Conservation (phyloP, 257 asterid species). For the Solanum pennellii region DNA sequence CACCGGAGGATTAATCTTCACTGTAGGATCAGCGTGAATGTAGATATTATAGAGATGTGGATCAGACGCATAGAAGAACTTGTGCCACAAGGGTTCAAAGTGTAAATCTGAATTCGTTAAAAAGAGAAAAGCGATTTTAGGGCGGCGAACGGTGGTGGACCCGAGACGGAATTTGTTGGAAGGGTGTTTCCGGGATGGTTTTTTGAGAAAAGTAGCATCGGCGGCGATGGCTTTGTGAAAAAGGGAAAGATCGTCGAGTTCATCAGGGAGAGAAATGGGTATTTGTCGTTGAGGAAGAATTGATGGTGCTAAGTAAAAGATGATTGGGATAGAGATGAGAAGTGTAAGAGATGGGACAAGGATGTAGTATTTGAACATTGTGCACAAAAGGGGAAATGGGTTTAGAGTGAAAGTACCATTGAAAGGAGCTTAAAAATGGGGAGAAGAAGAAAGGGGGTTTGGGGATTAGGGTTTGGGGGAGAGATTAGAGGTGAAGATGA, state of each 20-base stretch:
- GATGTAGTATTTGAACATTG: neutral
- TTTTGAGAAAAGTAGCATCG: conserved; percentile 13
- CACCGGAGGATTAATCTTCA: conserved; percentile 20
- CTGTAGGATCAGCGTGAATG: conserved; percentile 68
- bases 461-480: neutral
- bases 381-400: neutral
- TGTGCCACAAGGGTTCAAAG: conserved; percentile 71
- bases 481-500: neutral
- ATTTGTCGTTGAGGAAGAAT: conserved; percentile 62
- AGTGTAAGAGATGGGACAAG: conserved; percentile 56
- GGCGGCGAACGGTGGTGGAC: conserved; percentile 54
- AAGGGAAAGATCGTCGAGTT: conserved; percentile 79
- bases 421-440: neutral
- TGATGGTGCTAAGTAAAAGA: conserved; percentile 46
- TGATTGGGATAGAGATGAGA: conserved; percentile 44
- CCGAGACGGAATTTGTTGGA: conserved; percentile 55
- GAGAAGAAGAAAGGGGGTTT: neutral
- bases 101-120: conserved; percentile 66
- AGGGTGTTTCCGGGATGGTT: conserved; percentile 21
- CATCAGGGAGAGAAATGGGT: conserved; percentile 65
- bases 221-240: conserved; percentile 75
- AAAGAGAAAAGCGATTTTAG: conserved; percentile 82
- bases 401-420: neutral
- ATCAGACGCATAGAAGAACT: conserved; percentile 41
- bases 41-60: conserved; percentile 59